Percentiles rank a stretch among this genome's conserved stretches.
Evolutionary conservation across 768 basidiomycete genomes (phyloP).

Genomic region (Kwoniella dendrophila): DNA sequence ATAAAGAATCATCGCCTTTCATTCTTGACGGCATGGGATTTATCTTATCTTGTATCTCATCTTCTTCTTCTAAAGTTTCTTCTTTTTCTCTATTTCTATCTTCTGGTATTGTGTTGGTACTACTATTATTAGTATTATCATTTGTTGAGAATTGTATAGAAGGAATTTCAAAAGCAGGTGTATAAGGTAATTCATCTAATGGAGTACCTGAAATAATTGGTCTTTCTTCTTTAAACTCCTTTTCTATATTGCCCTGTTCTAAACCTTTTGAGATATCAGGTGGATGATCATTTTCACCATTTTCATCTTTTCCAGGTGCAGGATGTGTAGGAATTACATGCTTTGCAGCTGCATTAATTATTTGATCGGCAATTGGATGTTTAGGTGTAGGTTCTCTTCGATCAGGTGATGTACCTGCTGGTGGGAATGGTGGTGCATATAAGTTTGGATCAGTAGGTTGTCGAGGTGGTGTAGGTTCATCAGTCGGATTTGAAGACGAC

Average conservation of each 20-base stretch:
- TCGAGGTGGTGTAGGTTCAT: neutral
- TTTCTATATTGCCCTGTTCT: neutral
- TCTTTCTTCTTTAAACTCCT: constrained; percentile 31
- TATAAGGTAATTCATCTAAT: constrained; percentile 41
- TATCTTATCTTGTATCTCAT: too few species aligned
- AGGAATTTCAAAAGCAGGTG: constrained; percentile 27
- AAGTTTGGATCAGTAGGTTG: neutral
- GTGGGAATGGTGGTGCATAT: constrained; percentile 18
- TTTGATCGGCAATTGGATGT: constrained; percentile 35
- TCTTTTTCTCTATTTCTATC: constrained; percentile 17
- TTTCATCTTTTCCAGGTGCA: constrained; percentile 12
- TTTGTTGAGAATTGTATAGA: too few species aligned
- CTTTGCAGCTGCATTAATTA: constrained; percentile 43
- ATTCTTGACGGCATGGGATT: constrained; percentile 1
- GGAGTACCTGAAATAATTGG: constrained; percentile 47
- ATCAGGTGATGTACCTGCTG: constrained; percentile 8
- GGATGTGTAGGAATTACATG: constrained; percentile 39
- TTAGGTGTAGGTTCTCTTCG: neutral
- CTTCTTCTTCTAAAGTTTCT: too few species aligned
- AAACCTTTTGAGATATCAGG: constrained; percentile 1
- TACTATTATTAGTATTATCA: too few species aligned
- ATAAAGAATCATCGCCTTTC: constrained; percentile 1
- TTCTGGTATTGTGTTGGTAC: constrained; percentile 6
- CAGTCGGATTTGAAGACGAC: neutral
- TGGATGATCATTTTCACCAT: constrained; percentile 1